These are phyloP conservation scores for Dunaliella sp. DNA, from an alignment of 139 green algal genomes.

Conservation along the genomic window DNA sequence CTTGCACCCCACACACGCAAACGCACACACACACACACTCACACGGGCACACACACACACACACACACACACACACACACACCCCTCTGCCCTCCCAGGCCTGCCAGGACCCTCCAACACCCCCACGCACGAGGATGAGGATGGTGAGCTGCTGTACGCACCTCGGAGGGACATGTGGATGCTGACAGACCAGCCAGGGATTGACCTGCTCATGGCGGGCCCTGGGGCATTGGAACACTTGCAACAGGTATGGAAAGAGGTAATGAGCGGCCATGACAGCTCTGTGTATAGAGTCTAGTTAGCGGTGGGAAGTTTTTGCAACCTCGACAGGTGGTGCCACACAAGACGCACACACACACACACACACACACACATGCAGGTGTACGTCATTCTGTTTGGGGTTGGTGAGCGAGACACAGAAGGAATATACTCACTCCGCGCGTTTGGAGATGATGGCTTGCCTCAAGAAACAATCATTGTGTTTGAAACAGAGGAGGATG, in stretches of 20 bases:
- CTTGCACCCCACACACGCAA: no score
- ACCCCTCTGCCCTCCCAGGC: not conserved
- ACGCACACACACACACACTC: not conserved
- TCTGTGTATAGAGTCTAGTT: not conserved
- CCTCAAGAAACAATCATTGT: constrained; percentile 84
- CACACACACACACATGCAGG: constrained; percentile 21
- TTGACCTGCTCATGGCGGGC: constrained; percentile 26
- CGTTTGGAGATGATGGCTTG: constrained; percentile 48
- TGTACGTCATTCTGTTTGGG: constrained; percentile 81
- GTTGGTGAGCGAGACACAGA: constrained; percentile 69
- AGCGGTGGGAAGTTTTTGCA: not conserved
- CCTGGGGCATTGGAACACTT: not conserved
- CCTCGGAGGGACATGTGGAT: constrained; percentile 16
- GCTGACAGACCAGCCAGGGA: constrained; percentile 27
- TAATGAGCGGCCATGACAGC: no score
- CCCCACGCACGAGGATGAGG: constrained; percentile 12
- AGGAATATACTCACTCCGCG: constrained; percentile 80
- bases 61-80: no score
- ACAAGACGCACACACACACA: no score
- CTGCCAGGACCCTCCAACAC: constrained; percentile 20
- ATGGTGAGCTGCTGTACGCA: not conserved
- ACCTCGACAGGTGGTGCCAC: not conserved
- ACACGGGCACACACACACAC: no score
- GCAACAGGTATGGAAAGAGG: constrained; percentile 17
- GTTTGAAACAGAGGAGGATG: constrained; percentile 74